Evolutionary conservation across 129 eudicot genomes (phyloP), one percentile per base, ranked within the genome.

Genomic region (Cynara cardunculus): DNA sequence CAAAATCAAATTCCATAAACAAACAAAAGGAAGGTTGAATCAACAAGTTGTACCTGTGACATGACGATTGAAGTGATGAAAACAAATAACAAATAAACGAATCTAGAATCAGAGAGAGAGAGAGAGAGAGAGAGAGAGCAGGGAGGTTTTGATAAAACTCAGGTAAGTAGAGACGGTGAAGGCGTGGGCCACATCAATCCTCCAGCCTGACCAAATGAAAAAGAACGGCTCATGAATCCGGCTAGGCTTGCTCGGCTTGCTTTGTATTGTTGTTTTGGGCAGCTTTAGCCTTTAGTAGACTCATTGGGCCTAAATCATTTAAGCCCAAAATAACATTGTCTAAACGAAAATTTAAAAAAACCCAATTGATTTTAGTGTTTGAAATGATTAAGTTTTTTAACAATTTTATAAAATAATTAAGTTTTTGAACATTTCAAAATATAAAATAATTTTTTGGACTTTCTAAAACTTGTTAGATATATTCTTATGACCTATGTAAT

Each of bases 181-280:
- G 64, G 18, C 5, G 90, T 89, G 92, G 92, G 87, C 88, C 93
- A 79, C 19, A 18, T 78, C 73, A 81, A 84, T 89, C 89, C 86
- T 83, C 79, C 80, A 53, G 83, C 79, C 79, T 73, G 68, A 75
- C 32, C 16, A 28, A 81, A 81, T 39, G 21, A 53, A 75, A 61
- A 49, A 53, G 81, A 80, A 86, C 77, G 56, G 84, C 81, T 26
- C 81, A 71, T 71, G 44, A 25, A 37, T 39, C 12, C 21, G 32
- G 72, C 25, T 68, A 7, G 68, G 69, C 26, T 61, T 0, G 69
- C 26, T 61, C 0, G 68, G 25, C 26, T 61, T 59, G 8, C 2
- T 19, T 4, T 3, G 32, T 35, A 26, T 13, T 7, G 34, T 16
- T 31, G 6, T 19, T 2, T 18, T 27, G 62, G n/a, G n/a, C n/a